Evolutionary conservation across 2,329 filamentous ascomycete genomes (phyloP), one percentile per base, ranked within the genome.

Genomic region (Hyphodiscus sp.): DNA sequence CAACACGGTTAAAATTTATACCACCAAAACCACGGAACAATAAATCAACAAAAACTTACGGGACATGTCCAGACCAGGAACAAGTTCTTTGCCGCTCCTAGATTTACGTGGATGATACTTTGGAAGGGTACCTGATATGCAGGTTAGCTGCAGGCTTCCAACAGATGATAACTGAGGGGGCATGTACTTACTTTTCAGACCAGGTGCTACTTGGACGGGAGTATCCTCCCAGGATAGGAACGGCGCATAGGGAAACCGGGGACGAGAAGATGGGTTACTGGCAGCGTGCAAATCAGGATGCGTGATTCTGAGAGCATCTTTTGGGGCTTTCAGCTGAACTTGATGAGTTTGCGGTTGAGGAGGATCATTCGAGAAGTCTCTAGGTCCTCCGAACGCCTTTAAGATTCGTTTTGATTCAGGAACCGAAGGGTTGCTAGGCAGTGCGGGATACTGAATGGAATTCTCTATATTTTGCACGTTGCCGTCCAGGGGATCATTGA

Each of bases 51-150:
- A 38, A n/a, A 13, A 61, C 66, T 63, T 61, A 67, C 66, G 54
- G 26, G 64, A 63, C 46, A 61, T 41, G 33, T 63, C 60, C 41
- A 65, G 58, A 7, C 65, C 66, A 16, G 63, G 61, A 45, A 67
- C 58, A 29, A 65, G 55, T 20, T 63, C 62, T 50, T 60, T 63
- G 42, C 65, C 66, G 51, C 63, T 67, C 50, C 54, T 59, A 23
- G 65, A 61, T 51, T 61, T 68, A 44, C 66, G 58, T 18, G 63
- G 63, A 41, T 65, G 60, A 52, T 63, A 68, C 51, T 67, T 67
- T 11, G 66, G 66, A 43, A 67, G 59, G 2, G 64, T 63, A 52
- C 60, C 64, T 67, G 15, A 6, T 20, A 46, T 43, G 41, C 11
- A 20, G 18, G 38, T 50, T 26, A 42, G 47, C 41, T 11, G n/a